Conservation (phyloP, 345 rosid species). For the Clarkia xantiana region DNA sequence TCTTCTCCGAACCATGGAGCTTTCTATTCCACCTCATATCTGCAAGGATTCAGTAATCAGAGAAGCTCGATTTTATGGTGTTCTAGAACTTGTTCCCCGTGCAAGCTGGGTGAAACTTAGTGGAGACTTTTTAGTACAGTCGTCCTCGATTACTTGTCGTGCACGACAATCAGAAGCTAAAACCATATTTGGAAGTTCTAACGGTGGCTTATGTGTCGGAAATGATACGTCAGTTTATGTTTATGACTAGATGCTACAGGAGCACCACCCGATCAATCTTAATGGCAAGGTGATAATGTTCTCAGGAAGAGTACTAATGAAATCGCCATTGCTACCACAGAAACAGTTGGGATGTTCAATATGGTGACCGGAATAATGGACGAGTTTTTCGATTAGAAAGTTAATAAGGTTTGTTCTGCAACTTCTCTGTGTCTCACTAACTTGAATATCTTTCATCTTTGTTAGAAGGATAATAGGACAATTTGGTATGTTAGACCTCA, state of each 20-base stretch:
- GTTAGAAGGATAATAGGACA: slow-evolving; percentile 77
- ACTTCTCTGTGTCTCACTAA: slow-evolving; percentile 81
- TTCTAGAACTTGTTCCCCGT: slow-evolving; percentile 50
- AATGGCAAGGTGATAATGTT: slow-evolving; percentile 75
- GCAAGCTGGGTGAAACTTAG: slow-evolving; percentile 64
- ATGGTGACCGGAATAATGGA: slow-evolving; percentile 52
- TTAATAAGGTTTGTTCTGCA: slow-evolving; percentile 54
- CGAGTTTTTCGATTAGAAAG: slow-evolving; percentile 55
- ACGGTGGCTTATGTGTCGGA: slow-evolving; percentile 85
- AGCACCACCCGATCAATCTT: slow-evolving; percentile 57
- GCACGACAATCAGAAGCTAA: slow-evolving; percentile 71
- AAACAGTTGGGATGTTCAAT: slow-evolving; percentile 81
- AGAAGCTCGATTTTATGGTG: slow-evolving; percentile 77
- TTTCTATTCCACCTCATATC: slow-evolving; percentile 45
- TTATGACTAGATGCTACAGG: slow-evolving; percentile 77
- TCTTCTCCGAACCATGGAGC: slow-evolving; percentile 89
- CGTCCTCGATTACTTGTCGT: slow-evolving; percentile 33
- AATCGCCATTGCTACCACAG: slow-evolving; percentile 52
- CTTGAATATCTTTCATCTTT: slow-evolving; percentile 60
- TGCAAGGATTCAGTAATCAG: slow-evolving; percentile 53
- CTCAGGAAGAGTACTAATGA: slow-evolving; percentile 53
- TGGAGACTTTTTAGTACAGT: slow-evolving; percentile 47
- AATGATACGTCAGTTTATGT: slow-evolving; percentile 82
- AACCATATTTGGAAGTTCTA: slow-evolving; percentile 75
- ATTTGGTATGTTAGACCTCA: slow-evolving; percentile 81